Evolutionary conservation across 495 filamentous ascomycete species (phyloP).

Genomic region (Penicillium odoratum): DNA sequence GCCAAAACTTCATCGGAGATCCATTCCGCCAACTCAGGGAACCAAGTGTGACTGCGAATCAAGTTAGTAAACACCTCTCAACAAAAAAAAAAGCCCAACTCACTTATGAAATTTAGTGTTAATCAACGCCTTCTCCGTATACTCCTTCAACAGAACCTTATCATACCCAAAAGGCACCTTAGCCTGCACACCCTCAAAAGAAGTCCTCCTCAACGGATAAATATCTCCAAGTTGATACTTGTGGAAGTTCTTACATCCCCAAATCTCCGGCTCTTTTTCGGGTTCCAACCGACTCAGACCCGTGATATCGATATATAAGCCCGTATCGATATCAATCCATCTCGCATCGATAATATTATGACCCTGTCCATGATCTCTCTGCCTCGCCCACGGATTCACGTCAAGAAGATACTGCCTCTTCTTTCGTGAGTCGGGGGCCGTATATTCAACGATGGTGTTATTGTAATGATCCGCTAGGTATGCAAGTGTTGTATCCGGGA

Average conservation of each 20-base stretch:
- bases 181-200: slow-evolving; percentile 60
- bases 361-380: slow-evolving; percentile 62
- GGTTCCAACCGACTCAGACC: slow-evolving; percentile 69
- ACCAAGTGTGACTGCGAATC: slow-evolving; percentile 35
- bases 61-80: slow-evolving; percentile 11
- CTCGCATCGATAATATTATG: slow-evolving; percentile 82
- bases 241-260: slow-evolving; percentile 83
- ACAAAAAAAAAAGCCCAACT: slow-evolving; percentile 18
- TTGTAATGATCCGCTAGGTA: slow-evolving; percentile 66
- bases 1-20: slow-evolving; percentile 26
- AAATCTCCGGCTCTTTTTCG: slow-evolving; percentile 57
- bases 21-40: slow-evolving; percentile 34
- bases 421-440: slow-evolving; percentile 27
- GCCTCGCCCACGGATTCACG: slow-evolving; percentile 67
- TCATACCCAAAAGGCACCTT: slow-evolving; percentile 64
- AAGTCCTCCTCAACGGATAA: slow-evolving; percentile 55
- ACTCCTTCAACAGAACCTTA: slow-evolving; percentile 60
- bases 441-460: slow-evolving; percentile 61
- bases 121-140: slow-evolving; percentile 52
- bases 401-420: slow-evolving; percentile 70
- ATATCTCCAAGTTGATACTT: slow-evolving; percentile 57
- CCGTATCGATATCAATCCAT: slow-evolving; percentile 77
- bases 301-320: slow-evolving; percentile 88
- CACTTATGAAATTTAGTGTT: slow-evolving; percentile 54
- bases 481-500: slow-evolving; percentile 60